These are phyloP conservation scores for Pseudocercospora macadamiae DNA, from an alignment of 2,329 filamentous ascomycete genomes.

Conservation along the genomic window DNA sequence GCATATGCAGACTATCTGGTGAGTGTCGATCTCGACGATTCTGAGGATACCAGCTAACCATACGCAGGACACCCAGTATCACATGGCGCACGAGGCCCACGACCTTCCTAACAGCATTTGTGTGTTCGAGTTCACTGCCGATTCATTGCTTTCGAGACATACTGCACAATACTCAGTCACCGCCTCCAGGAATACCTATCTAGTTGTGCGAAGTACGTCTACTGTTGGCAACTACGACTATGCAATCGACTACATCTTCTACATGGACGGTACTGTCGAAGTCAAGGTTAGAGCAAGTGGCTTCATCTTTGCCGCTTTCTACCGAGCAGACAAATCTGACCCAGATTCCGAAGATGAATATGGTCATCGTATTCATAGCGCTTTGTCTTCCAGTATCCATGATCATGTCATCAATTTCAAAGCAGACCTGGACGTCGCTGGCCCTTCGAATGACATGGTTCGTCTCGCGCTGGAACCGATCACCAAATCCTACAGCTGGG, in stretches of 20 bases:
- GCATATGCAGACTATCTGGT: constrained; percentile 54
- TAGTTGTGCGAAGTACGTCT: constrained; percentile 52
- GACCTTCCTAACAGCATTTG: constrained; percentile 54
- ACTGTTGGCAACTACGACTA: constrained; percentile 61
- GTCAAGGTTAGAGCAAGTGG: constrained; percentile 58
- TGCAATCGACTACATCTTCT: constrained; percentile 57
- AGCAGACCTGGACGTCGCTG: constrained; percentile 45
- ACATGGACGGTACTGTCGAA: constrained; percentile 55
- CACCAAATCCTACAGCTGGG: constrained; percentile 36
- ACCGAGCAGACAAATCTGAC: constrained; percentile 44
- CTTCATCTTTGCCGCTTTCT: constrained; percentile 58
- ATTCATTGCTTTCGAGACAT: constrained; percentile 56
- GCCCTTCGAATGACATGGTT: constrained; percentile 41
- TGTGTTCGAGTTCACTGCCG: constrained; percentile 57
- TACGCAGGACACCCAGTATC: constrained; percentile 46
- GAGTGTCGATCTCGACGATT: background rate
- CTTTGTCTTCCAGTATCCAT: constrained; percentile 41
- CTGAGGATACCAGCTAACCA: background rate
- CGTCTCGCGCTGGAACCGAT: constrained; percentile 36
- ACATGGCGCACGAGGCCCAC: constrained; percentile 49
- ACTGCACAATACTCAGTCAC: constrained; percentile 46
- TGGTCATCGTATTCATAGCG: constrained; percentile 44
- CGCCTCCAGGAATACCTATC: constrained; percentile 49
- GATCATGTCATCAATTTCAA: constrained; percentile 49
- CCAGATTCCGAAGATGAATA: constrained; percentile 40